Base-by-base conservation (phyloP, 176 grass and related monocot species). In the Themeda triandra region DNA sequence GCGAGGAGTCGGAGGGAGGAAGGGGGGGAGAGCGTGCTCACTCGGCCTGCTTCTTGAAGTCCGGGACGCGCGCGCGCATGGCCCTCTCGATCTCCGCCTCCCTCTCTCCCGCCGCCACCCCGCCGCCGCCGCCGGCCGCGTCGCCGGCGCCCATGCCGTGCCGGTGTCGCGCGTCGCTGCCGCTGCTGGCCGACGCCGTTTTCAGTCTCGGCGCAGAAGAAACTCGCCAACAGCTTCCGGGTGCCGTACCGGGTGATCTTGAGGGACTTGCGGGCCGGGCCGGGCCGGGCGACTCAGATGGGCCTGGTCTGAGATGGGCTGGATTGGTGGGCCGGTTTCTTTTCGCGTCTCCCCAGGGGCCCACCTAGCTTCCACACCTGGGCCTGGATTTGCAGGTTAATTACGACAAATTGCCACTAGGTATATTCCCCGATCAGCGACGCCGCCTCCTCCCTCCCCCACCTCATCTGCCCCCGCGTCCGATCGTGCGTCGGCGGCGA, bases 41-140 rank as follows among this genome's bases (percentile, higher is more conserved):
- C 96, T 91, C 92, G 27, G 96, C 96, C 86, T 93, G 85, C 85
- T 91, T 80, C 86, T 88, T 95, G 85, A 98, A 98, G 72, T 94
- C 89, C 11, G 73, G 73, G 40, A 91, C 77, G 75, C 89, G 92
- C 54, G 87, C 89, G 46, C 80, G 80, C 56, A 98, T 85, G 68
- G 91, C 85, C 77, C 77, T 84, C 82, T 85, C 84, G 69, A 98
- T 88, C 89, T 94, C 89, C 51, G 10, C 87, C 86, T 96, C 96
- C 83, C 68, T 48, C 45, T 66, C 87, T 2, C 46, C 69, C 86
- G 87, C 79, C 37, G 69, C 44, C 25, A 10, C 85, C 69, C 65
- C 73, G 76, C 37, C 85, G 58, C 1, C 6, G 51, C 18, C 51
- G 21, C 15, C 51, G 15, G 45, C 80, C 32, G 46, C 80, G 63